Conservation (phyloP, 495 filamentous ascomycete species). For the Hypoxylon fuscum region DNA sequence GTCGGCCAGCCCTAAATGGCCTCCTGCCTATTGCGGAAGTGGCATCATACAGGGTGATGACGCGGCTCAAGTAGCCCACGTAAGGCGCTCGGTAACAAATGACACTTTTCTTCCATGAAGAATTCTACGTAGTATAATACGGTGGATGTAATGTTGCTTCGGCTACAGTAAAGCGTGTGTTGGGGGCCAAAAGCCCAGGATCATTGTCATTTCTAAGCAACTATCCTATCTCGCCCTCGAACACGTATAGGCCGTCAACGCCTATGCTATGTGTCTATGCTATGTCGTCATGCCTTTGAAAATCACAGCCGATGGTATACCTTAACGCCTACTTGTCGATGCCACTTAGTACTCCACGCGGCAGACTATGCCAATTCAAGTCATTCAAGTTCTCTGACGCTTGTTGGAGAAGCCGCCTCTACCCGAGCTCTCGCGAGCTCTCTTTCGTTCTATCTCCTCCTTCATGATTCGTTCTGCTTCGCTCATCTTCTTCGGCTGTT, state of each 20-base stretch:
- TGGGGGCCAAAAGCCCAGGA: neutral
- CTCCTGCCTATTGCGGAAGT: conserved; percentile 6
- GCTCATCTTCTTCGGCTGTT: conserved; percentile 79
- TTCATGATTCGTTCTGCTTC: conserved; percentile 93
- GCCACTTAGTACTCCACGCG: neutral
- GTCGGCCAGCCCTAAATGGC: conserved; percentile 15
- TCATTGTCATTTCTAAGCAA: neutral
- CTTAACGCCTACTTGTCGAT: conserved; percentile 33
- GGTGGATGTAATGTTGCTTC: neutral
- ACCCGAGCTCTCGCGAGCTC: conserved; percentile 55
- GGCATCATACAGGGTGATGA: conserved; percentile 22
- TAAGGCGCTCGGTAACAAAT: conserved; percentile 16
- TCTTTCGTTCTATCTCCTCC: conserved; percentile 80
- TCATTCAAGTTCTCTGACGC: conserved; percentile 50
- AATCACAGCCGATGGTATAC: conserved; percentile 27
- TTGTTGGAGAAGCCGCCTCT: conserved; percentile 50
- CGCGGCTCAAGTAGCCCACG: conserved; percentile 30
- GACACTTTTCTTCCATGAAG: neutral
- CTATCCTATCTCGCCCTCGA: neutral
- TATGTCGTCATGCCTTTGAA: neutral
- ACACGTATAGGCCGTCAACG: conserved; percentile 1
- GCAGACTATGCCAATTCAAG: no score
- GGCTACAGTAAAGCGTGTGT: neutral
- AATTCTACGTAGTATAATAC: neutral
- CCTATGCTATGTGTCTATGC: conserved; percentile 18